Evolutionary conservation across 345 rosid species (phyloP).

Genomic region (Aquilaria yunnanensis): DNA sequence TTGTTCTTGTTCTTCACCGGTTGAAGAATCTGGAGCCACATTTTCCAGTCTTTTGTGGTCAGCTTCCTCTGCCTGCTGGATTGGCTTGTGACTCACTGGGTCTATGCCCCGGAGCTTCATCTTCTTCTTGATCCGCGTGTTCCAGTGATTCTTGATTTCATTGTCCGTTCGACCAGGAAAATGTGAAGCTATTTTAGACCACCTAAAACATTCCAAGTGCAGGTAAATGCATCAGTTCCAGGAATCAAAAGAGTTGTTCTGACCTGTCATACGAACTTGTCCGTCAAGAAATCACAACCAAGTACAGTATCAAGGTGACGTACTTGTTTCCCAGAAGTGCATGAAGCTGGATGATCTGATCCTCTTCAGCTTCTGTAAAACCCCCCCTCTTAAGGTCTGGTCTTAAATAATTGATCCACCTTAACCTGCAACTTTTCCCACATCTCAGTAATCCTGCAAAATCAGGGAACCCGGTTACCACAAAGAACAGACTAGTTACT

Average conservation of each 20-base stretch:
- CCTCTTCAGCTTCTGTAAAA: constrained; percentile 65
- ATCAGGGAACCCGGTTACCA: neutral
- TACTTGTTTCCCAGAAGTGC: constrained; percentile 73
- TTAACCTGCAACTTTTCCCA: constrained; percentile 77
- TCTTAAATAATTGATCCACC: constrained; percentile 86
- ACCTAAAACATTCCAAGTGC: constrained; percentile 24
- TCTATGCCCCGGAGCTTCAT: constrained; percentile 50
- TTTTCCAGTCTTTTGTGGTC: constrained; percentile 3
- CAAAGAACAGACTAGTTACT: too few species aligned
- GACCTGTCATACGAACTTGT: too few species aligned
- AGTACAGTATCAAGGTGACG: too few species aligned
- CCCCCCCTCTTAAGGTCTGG: constrained; percentile 78
- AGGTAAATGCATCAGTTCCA: too few species aligned
- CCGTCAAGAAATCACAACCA: too few species aligned
- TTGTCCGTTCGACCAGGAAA: constrained; percentile 90
- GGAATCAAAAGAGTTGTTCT: too few species aligned
- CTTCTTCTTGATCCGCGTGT: constrained; percentile 71
- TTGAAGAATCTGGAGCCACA: neutral
- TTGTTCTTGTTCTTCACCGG: constrained; percentile 12
- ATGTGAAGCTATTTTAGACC: constrained; percentile 84
- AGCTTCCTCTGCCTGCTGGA: constrained; percentile 12
- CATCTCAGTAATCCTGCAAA: constrained; percentile 63
- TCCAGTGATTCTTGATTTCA: constrained; percentile 92
- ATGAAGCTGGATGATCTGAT: constrained; percentile 69
- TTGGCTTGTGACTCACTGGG: constrained; percentile 50